Evolutionary conservation across 495 filamentous ascomycete species (phyloP).

Genomic region (Friedmanniomyces simplex): DNA sequence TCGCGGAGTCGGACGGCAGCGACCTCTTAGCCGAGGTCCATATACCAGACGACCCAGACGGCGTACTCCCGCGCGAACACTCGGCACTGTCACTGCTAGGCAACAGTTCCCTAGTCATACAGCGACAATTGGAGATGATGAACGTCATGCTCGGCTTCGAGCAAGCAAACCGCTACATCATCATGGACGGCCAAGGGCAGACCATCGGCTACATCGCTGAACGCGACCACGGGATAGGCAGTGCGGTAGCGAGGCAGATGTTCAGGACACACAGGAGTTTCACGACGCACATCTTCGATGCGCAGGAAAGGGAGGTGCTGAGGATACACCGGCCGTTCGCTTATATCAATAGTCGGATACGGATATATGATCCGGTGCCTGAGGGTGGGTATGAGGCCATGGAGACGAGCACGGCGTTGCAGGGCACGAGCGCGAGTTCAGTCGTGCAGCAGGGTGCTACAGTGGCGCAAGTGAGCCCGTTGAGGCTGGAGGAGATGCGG

Average conservation of each 20-base stretch:
- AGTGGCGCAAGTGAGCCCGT: constrained; percentile 41
- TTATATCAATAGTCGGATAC: constrained; percentile 55
- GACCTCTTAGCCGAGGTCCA: constrained; percentile 36
- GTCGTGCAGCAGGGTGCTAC: constrained; percentile 30
- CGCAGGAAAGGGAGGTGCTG: constrained; percentile 52
- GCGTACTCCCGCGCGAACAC: constrained; percentile 50
- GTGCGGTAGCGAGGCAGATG: constrained; percentile 50
- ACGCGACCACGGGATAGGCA: constrained; percentile 50
- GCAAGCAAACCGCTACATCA: constrained; percentile 63
- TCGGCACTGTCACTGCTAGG: constrained; percentile 49
- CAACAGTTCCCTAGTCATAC: constrained; percentile 55
- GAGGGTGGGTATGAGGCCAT: constrained; percentile 25
- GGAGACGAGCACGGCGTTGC: constrained; percentile 36
- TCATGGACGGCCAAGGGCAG: constrained; percentile 58
- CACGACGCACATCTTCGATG: constrained; percentile 61
- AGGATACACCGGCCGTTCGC: constrained; percentile 61
- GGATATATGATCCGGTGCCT: constrained; percentile 44
- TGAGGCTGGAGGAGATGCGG: constrained; percentile 47
- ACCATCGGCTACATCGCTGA: constrained; percentile 63
- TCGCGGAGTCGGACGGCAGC: constrained; percentile 14
- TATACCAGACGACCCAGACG: constrained; percentile 53
- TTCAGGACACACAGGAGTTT: constrained; percentile 58
- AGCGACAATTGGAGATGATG: constrained; percentile 59
- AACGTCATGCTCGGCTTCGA: constrained; percentile 64
- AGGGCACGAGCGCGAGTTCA: constrained; percentile 34